Base-by-base conservation (phyloP, 164 flowering plant genomes). In the Hamamelis virginiana region DNA sequence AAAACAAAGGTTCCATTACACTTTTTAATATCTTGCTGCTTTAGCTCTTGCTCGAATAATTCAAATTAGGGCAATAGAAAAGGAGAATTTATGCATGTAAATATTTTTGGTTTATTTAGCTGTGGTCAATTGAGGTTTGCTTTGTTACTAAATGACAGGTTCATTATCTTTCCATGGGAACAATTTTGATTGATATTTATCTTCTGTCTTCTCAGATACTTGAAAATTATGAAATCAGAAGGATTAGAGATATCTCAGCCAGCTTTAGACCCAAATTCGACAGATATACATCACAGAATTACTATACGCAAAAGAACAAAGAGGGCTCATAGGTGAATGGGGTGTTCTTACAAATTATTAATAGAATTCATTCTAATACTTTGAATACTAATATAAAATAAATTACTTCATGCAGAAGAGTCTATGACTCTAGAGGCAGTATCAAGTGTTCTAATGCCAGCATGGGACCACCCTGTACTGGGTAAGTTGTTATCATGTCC, bases 221-320 rank as follows among this genome's bases (percentile, higher is more conserved):
- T 95, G 79, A 43, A 80, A 33, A 89, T 95, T 67, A 81, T 95
- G 75, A 87, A 80, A 79, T 76, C 84, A n/a, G 94, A 85, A 80
- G 90, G 94, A 38, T 75, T 95, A 66, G 94, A 92, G 78, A 91
- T 95, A 77, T 89, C 97, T 64, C 98, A 95, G 84, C 99, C 99
- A 45, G 99, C 99, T 67, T 77, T 95, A 66, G 94, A 95, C 74
- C 88, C 96, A 16, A 84, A 84, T 71, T 89, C 91, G 2, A 82
- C 92, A 46, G 96, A 86, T 21, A 86, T 95, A 82, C 98, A 95
- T 80, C 98, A 95, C 62, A 82, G 87, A 69, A 91, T 95, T 51
- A 95, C 98, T 27, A 60, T 92, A 22, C 86, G 97, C 44, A 78
- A 82, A 22, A 84, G 85, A 80, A 73, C 62, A 45, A 82, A 86